Base-by-base conservation (phyloP, 2,329 filamentous ascomycete species). In the Anthostomella pinea region DNA sequence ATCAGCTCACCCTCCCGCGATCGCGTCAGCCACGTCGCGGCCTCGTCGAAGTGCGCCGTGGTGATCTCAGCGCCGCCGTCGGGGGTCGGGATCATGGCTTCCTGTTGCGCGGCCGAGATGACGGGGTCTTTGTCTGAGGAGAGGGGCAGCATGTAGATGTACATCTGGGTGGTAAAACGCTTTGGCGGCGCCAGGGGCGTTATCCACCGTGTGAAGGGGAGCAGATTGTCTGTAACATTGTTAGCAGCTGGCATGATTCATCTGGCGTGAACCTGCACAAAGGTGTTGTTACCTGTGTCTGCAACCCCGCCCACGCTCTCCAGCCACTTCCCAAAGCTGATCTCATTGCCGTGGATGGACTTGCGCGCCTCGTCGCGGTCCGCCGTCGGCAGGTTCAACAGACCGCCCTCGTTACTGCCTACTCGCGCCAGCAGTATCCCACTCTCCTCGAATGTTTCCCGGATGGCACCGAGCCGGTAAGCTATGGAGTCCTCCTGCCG, bases 131-230 rank as follows among this genome's bases (percentile, higher is more conserved):
- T 16, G 18, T 33, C 33, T 3, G 43, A 41, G 7, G 52, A 48
- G 1, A 82, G 64, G 0, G 89, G 89, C 3, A 96, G 73, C 62
- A 94, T 83, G 64, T 95, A 95, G 8, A 97, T 62, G 64, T 97
- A 98, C 91, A 97, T 97, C 59, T 96, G 90, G 1, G 91, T 96
- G 0, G 86, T 87, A 66, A 94, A 98, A 29, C 93, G 77, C 52
- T 83, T 87, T 0, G 81, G 76, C 2, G 83, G 68, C 43, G 77
- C 79, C 1, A 70, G 63, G 0, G 91, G 91, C 3, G 93, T 97
- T 38, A 97, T 74, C 93, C 93, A 97, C 35, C 87, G 79, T 0
- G 90, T 95, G 57, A 95, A 96, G 0, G 90, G 88, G 6, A 87
- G 68, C 3, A 96, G 67, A 23, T 72, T 69, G 2, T 82, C 82